Evolutionary conservation across 2,329 filamentous ascomycete genomes (phyloP).

Genomic region (Dothistroma septosporum): DNA sequence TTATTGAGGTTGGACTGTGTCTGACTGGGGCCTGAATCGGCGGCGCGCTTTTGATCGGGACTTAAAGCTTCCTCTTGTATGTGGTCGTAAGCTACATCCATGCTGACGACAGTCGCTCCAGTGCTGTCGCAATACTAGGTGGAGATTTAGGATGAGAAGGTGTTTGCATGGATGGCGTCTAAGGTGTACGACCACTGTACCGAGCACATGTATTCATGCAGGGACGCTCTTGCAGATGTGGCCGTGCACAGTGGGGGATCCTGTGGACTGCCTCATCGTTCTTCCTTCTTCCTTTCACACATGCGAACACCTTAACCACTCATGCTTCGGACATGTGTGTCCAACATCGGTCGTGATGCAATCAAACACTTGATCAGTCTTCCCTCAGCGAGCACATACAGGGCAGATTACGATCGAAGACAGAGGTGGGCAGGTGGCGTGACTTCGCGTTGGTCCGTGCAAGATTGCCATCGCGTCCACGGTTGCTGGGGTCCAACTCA

Average conservation of each 20-base stretch:
- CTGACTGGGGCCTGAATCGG: conserved; percentile 21
- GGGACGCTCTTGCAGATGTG: not conserved
- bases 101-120: conserved; percentile 37
- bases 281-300: not conserved
- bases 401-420: not conserved
- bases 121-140: not conserved
- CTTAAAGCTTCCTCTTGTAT: conserved; percentile 77
- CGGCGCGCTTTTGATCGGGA: conserved; percentile 47
- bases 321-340: too few species aligned
- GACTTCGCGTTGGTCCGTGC: not conserved
- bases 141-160: not conserved
- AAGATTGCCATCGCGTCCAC: not conserved
- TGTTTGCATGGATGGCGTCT: not conserved
- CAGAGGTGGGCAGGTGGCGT: not conserved
- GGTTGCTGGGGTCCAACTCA: not conserved
- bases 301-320: too few species aligned
- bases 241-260: not conserved
- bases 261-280: not conserved
- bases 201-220: not conserved
- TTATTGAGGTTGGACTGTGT: conserved; percentile 61
- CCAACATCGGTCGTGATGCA: too few species aligned
- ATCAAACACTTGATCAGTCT: too few species aligned
- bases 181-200: not conserved
- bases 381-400: not conserved
- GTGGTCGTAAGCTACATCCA: conserved; percentile 98